Base-by-base conservation (phyloP, 768 basidiomycete species). In the Pisolithus microcarpus region DNA sequence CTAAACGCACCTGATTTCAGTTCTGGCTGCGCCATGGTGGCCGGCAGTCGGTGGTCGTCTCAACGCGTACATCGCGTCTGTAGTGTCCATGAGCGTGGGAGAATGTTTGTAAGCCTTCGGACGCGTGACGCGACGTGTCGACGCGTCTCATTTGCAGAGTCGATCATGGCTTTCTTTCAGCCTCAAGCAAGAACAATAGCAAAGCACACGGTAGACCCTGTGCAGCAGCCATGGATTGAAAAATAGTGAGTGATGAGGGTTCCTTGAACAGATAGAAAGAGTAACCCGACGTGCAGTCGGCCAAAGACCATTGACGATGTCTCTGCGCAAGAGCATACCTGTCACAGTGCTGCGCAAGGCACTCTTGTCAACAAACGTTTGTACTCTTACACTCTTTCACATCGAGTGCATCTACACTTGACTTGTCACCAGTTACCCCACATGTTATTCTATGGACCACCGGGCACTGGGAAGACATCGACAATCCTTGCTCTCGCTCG, bases 401-500 rank as follows among this genome's bases (percentile, higher is more conserved):
- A 26, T 4, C 2, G 11, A 15, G 30, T 28, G 21, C 15, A 1
- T 11, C 16, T n/a, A 19, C 4, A 44, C 54, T n/a, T 68, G 37
- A 64, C 51, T 19, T 55, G 11, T 44, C n/a, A 36, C 9, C 64
- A 99, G 96, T 77, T 99, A 47, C 95, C 96, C 5, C 96, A 99
- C 63, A 97, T 98, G 94, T 74, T 99, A 43, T 99, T 99, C 75
- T 99, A 99, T 58, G 96, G 96, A 1, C 96, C 96, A 28, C 96
- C 96, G 15, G 96, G 96, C 30, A 97, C 95, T 11, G 96, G 96
- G 38, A 99, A 99, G 69, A 99, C 96, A 11, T 95, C 91, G 38
- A 97, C 96, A 1, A 97, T 99, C 58, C 82, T 99, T 21, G 96
- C 96, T 18, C 75, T 99, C 47, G 75, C 95, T 34, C 75, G 94